Conservation (phyloP, 176 grass and related monocot genomes). For the Carex kokanica region DNA sequence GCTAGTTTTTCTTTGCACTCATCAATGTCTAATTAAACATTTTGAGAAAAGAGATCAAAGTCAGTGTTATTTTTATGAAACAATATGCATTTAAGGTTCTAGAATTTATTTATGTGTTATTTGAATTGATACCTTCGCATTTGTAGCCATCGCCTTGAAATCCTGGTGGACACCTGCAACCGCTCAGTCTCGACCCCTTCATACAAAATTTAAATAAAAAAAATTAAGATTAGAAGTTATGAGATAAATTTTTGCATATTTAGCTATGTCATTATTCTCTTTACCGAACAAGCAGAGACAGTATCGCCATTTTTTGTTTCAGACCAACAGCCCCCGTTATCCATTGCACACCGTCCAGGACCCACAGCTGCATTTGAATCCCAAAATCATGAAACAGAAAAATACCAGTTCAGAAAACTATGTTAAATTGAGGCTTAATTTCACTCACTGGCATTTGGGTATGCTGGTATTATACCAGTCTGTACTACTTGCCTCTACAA, state of each 20-base stretch:
- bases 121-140: conserved; percentile 53
- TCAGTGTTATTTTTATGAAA: neutral
- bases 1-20: conserved; percentile 90
- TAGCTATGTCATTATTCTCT: neutral
- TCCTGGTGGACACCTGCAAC: conserved; percentile 70
- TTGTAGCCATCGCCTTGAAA: conserved; percentile 73
- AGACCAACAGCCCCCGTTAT: conserved; percentile 88
- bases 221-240: neutral
- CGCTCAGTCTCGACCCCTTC: conserved; percentile 40
- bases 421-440: neutral
- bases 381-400: neutral
- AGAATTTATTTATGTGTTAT: neutral
- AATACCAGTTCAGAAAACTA: conserved; percentile 1
- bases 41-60: neutral
- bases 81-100: neutral
- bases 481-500: neutral
- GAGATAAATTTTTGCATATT: neutral
- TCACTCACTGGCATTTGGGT: neutral
- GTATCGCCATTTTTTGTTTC: conserved; percentile 37
- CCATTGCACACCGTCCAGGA: conserved; percentile 61
- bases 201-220: neutral
- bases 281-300: conserved; percentile 83
- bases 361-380: conserved; percentile 51
- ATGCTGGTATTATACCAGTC: neutral
- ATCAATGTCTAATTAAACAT: conserved; percentile 47